Conservation (phyloP, 345 rosid genomes). For the Leavenworthia alabamica region DNA sequence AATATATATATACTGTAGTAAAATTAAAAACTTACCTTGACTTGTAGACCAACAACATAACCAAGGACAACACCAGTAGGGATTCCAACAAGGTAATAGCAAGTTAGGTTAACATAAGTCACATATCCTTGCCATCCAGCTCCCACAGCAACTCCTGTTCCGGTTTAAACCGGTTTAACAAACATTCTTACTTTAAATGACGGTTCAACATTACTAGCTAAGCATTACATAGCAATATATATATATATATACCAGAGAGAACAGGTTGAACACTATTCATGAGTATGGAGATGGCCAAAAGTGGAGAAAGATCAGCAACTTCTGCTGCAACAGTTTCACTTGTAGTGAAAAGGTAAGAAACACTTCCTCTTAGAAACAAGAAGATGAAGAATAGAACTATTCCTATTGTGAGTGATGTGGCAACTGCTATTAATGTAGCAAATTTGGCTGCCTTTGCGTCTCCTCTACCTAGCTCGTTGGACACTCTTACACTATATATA, state of each 20-base stretch:
- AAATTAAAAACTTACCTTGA: not conserved
- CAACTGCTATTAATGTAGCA: slow-evolving; percentile 35
- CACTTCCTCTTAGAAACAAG: slow-evolving; percentile 41
- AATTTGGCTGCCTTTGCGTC: slow-evolving; percentile 49
- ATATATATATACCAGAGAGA: slow-evolving; percentile 45
- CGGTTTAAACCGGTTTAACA: not conserved
- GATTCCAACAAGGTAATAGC: not conserved
- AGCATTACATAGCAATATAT: too few species aligned
- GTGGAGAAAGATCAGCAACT: slow-evolving; percentile 59
- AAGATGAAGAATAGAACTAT: slow-evolving; percentile 37
- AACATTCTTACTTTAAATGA: not conserved
- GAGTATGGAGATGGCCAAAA: slow-evolving; percentile 66
- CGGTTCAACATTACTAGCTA: too few species aligned
- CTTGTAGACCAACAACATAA: not conserved
- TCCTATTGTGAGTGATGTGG: slow-evolving; percentile 55
- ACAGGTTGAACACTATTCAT: slow-evolving; percentile 72
- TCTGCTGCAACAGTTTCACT: slow-evolving; percentile 43
- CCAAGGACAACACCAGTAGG: not conserved
- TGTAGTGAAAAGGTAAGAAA: slow-evolving; percentile 53
- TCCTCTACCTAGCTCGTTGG: slow-evolving; percentile 76
- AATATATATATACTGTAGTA: too few species aligned
- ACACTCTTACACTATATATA: slow-evolving; percentile 51
- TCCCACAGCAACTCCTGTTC: not conserved
- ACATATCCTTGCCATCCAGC: not conserved
- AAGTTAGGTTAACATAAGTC: not conserved